Percentiles rank a stretch among this genome's conserved stretches.
phyloP scores from a whole-genome alignment of 306 rosid genomes.

The Sindora glabra region DNA sequence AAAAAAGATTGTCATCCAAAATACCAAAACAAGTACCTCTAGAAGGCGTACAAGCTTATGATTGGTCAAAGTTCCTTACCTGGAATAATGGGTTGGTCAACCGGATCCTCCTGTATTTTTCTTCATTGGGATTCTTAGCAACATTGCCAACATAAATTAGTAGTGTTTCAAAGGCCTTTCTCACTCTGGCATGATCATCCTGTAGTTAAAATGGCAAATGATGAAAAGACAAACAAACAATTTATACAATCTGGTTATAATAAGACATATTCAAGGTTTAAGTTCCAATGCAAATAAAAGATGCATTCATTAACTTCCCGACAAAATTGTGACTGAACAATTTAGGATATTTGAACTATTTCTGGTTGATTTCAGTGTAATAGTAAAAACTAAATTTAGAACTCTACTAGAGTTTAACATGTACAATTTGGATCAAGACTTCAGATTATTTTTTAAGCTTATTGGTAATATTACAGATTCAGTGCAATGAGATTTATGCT shows the following conservation, averaged over 20 bases:
- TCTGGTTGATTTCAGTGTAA: not conserved
- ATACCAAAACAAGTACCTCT: not conserved
- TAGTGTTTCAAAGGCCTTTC: conserved; percentile 65
- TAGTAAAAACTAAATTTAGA: not conserved
- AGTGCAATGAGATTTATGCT: no score
- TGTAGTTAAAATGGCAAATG: conserved; percentile 10
- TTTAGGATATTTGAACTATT: not conserved
- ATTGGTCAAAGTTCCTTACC: conserved; percentile 23
- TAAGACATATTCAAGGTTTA: not conserved
- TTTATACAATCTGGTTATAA: not conserved
- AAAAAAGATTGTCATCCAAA: not conserved
- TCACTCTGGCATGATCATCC: conserved; percentile 59
- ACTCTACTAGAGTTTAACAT: no score
- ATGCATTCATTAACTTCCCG: not conserved
- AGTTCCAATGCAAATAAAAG: no score
- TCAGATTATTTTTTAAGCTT: no score
- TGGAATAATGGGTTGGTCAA: conserved; percentile 56
- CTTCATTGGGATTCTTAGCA: conserved; percentile 63
- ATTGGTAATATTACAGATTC: no score
- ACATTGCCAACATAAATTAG: conserved; percentile 59
- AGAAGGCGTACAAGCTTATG: not conserved
- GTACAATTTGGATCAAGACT: no score
- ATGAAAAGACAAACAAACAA: not conserved
- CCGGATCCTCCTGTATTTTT: conserved; percentile 72
- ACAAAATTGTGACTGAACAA: not conserved